Conservation (phyloP, 192 early-diverging fungal species). For the Coemansia sp. region DNA sequence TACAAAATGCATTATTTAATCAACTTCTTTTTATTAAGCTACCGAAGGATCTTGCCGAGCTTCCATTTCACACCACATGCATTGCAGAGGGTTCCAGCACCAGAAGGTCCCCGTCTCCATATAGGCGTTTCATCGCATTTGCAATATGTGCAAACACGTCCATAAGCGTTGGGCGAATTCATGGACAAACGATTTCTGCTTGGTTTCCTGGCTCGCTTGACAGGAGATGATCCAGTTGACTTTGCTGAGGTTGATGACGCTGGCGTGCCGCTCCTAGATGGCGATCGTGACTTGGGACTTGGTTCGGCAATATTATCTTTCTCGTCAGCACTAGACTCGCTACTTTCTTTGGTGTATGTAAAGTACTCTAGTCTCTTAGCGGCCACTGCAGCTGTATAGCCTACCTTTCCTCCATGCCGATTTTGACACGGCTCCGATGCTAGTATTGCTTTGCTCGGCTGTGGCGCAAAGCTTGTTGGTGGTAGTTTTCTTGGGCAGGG, state of each 20-base stretch:
- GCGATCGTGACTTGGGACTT: neutral
- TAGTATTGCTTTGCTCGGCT: neutral
- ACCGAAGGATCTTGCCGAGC: constrained; percentile 70
- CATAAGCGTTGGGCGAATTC: neutral
- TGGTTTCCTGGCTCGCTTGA: neutral
- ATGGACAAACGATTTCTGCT: constrained; percentile 2
- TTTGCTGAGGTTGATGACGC: neutral
- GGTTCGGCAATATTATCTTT: neutral
- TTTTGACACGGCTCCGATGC: neutral
- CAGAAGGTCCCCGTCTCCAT: constrained; percentile 76
- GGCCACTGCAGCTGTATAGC: constrained; percentile 29
- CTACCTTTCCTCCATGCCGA: constrained; percentile 27
- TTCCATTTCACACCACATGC: constrained; percentile 86
- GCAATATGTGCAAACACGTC: constrained; percentile 69
- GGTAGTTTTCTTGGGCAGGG: neutral
- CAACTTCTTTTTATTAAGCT: neutral
- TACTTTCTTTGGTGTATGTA: neutral
- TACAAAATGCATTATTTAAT: neutral
- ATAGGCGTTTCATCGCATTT: constrained; percentile 70
- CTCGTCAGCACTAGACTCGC: neutral
- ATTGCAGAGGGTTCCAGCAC: constrained; percentile 75
- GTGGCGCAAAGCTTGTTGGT: neutral
- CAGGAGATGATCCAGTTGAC: neutral
- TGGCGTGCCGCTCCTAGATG: neutral
- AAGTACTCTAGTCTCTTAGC: constrained; percentile 6